Evolutionary conservation across 1,139 yeast species (phyloP), one percentile per base, ranked within the genome.

Genomic region (Zygoascus sp.): DNA sequence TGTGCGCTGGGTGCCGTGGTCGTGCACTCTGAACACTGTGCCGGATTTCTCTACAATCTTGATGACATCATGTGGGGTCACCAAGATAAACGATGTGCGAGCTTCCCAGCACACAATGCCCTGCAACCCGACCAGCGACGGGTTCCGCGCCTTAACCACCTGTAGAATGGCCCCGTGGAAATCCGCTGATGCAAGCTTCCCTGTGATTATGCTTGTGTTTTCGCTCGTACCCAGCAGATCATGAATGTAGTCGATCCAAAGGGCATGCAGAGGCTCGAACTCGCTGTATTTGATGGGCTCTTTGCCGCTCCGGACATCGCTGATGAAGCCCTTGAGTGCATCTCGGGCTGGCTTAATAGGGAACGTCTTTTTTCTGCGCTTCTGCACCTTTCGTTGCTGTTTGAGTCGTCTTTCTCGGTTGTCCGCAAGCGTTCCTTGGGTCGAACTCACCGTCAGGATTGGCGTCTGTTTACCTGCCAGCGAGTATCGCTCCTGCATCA

Each of bases 41-140:
- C 84, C 84, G 46, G 71, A 71, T 58, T 85, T 85, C 28, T 84
- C 81, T 11, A 60, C 46, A n/a, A 59, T 51, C 40, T 55, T 50
- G 27, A 61, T 48, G 19, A 39, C 27, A n/a, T 34, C 11, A 9
- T 37, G 30, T 15, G 40, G 43, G 30, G 47, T 49, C 23, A 83
- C 80, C 42, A 90, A 57, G 3, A 88, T 77, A 59, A 88, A 84
- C 47, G 79, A 76, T 56, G 83, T 79, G 61, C 86, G 90, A 6
- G 92, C 79, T 61, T 92, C 98, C 83, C 95, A 86, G 1, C 88
- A 69, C 1, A 90, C 88, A 5, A 90, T 84, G 0, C 98, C 98
- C 36, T 73, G 57, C 15, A 76, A 58, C 0, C 96, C 96, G 5
- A 82, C 74, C 47, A 79, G 60, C 43, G 79, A 75, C 1, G 74